Evolutionary conservation across 768 basidiomycete species (phyloP), one percentile per base, ranked within the genome.

Genomic region (Gyrodon lividus): DNA sequence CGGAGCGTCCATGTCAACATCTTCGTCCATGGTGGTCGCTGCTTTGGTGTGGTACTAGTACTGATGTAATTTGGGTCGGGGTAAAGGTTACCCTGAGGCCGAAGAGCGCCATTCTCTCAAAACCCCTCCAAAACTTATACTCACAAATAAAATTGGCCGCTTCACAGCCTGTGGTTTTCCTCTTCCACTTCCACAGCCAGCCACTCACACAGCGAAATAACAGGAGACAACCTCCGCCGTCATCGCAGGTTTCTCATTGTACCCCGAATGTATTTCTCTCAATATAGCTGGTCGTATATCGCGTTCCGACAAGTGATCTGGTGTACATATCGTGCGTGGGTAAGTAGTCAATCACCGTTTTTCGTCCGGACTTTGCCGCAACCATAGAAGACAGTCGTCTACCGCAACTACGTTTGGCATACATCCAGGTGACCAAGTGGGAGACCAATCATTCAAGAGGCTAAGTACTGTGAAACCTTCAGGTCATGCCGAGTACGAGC

Each of bases 1-100:
- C 33, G 89, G 89, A 30, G 89, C 86, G 34, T 90, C 89, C 86
- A 90, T 89, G 38, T 76, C 74, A n/a, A 74, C 60, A 49, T 78
- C 75, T 43, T 74, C 70, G 52, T 74, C 68, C 70, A 74, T 73
- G 49, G 24, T 13, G 33, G 28, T 46, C 46, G 46, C 42, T 20
- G 37, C 10, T 37, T 13, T 6, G 34, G 23, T 19, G 38, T 26
- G 14, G 38, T 40, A 8, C 19, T 14, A n/a, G 14, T 17, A n/a
- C 31, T 31, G 35, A 16, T 14, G 28, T n/a, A 33, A 26, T 40
- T 56, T 40, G 46, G 22, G 33, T 52, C 20, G 41, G 19, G 35
- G 48, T 42, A 9, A 38, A 28, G 28, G 31, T 34, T 37, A 31
- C 33, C 28, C 40, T 31, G 17, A 22, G 17, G 16, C 22, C n/a